phyloP scores from a whole-genome alignment of 176 grass and related monocot genomes.

The Aegilops bicornis region DNA sequence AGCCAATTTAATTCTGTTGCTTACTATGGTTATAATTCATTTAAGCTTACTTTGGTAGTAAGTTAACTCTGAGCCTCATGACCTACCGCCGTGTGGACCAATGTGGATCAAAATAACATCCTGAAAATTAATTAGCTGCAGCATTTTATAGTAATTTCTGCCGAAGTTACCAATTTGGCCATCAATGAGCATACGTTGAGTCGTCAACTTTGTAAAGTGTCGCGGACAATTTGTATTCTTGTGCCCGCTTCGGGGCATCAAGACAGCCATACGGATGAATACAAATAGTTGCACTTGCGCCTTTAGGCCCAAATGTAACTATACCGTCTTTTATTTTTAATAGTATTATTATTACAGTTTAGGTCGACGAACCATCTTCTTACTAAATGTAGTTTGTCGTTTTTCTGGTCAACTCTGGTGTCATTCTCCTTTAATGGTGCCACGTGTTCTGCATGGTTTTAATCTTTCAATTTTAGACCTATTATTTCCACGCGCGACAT shows the following conservation, averaged over 20 bases:
- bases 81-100: background rate
- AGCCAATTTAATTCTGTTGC: background rate
- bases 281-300: background rate
- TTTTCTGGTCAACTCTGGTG: background rate
- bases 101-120: background rate
- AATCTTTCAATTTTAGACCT: background rate
- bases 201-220: background rate
- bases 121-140: background rate
- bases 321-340: background rate
- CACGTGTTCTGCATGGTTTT: background rate
- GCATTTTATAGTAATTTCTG: background rate
- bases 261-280: background rate
- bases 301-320: background rate
- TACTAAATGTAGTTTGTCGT: background rate
- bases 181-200: background rate
- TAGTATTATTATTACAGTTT: background rate
- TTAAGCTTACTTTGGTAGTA: background rate
- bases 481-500: constrained; percentile 11
- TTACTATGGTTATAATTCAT: background rate
- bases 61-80: background rate
- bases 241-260: background rate
- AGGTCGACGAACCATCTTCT: background rate
- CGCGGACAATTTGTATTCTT: constrained; percentile 10
- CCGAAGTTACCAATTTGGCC: background rate
- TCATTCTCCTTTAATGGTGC: background rate